Evolutionary conservation across 2,329 filamentous ascomycete genomes (phyloP).

Genomic region (Taxawa tesnikishii): DNA sequence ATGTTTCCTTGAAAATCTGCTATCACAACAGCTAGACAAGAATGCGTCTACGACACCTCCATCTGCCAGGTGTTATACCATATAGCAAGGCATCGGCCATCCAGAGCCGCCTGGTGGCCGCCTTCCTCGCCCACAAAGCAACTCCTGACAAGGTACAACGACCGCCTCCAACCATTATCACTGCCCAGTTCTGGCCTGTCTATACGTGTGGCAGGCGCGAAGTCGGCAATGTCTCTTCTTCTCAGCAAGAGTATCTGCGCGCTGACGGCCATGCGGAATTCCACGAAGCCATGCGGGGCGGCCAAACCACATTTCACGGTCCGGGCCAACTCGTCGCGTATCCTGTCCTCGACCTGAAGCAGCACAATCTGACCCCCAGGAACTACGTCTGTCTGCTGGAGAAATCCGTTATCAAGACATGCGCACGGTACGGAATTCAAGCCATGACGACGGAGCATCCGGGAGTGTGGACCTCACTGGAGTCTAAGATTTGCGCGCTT

Average conservation of each 20-base stretch:
- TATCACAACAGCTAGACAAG: not conserved
- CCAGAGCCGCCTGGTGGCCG: conserved; percentile 44
- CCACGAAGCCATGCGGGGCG: conserved; percentile 64
- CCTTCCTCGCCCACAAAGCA: conserved; percentile 50
- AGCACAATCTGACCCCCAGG: conserved; percentile 55
- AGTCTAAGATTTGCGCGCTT: conserved; percentile 74
- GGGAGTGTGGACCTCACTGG: conserved; percentile 57
- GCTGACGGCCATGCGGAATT: conserved; percentile 44
- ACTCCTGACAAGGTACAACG: conserved; percentile 24
- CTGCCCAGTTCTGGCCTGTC: conserved; percentile 69
- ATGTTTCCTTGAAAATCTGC: no score
- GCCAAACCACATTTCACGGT: conserved; percentile 88
- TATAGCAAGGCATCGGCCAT: conserved; percentile 44
- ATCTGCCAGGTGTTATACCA: conserved; percentile 39
- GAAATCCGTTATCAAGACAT: conserved; percentile 55
- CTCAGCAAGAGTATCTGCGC: conserved; percentile 31
- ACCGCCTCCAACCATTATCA: conserved; percentile 61
- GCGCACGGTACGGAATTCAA: conserved; percentile 47
- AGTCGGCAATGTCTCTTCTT: conserved; percentile 31
- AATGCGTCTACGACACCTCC: conserved; percentile 49
- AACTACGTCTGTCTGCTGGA: conserved; percentile 73
- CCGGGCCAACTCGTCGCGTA: conserved; percentile 91
- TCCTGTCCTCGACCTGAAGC: conserved; percentile 71
- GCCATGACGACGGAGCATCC: conserved; percentile 61
- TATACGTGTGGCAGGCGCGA: conserved; percentile 89